Evolutionary conservation across 1,284 basidiomycete genomes (phyloP).

Genomic region (Melampsora americana): DNA sequence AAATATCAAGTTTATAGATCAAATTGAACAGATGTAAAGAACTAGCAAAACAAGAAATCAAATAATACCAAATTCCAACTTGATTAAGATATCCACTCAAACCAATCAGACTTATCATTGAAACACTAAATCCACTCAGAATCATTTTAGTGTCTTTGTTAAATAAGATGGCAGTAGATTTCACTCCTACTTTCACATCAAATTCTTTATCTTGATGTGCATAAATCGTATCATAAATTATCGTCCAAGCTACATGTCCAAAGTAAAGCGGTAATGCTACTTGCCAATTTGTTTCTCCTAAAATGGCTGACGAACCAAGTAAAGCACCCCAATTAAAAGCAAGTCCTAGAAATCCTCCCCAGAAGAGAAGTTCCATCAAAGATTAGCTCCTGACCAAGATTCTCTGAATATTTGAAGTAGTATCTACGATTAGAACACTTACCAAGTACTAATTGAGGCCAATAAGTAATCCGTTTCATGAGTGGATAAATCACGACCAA

Average conservation of each 20-base stretch:
- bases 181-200: slow-evolving; percentile 82
- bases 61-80: slow-evolving; percentile 74
- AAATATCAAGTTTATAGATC: slow-evolving; percentile 72
- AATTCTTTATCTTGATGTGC: slow-evolving; percentile 98
- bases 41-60: slow-evolving; percentile 68
- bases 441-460: slow-evolving; percentile 94
- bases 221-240: slow-evolving; percentile 97
- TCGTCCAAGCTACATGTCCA: slow-evolving; percentile 85
- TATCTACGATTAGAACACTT: no score
- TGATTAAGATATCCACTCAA: slow-evolving; percentile 74
- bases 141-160: slow-evolving; percentile 72
- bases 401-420: no score
- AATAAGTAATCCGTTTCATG: slow-evolving; percentile 96
- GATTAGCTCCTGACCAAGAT: background rate
- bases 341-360: slow-evolving; percentile 62
- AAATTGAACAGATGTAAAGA: slow-evolving; percentile 77
- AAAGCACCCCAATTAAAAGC: slow-evolving; percentile 97
- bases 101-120: slow-evolving; percentile 71
- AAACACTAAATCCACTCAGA: slow-evolving; percentile 69
- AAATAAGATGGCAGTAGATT: slow-evolving; percentile 89
- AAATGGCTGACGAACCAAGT: slow-evolving; percentile 91
- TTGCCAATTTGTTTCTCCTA: slow-evolving; percentile 74
- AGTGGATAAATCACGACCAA: slow-evolving; percentile 86
- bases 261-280: slow-evolving; percentile 84
- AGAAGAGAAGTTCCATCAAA: background rate